These are phyloP conservation scores for Mucor lusitanicus DNA, from an alignment of 371 early-diverging fungal species.

Conservation along the genomic window DNA sequence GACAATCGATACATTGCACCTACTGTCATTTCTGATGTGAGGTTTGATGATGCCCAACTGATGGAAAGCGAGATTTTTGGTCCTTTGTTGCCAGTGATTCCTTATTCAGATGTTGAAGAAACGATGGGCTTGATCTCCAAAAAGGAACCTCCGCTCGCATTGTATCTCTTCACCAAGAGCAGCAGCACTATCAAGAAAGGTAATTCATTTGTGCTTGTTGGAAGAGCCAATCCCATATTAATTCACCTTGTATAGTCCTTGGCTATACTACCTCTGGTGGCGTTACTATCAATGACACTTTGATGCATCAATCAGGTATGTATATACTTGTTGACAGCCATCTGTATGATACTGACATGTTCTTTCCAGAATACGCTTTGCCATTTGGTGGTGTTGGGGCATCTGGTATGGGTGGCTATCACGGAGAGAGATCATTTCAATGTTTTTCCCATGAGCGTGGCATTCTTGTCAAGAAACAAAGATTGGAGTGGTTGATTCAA, in stretches of 20 bases:
- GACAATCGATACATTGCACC: slow-evolving; percentile 23
- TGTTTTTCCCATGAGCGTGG: slow-evolving; percentile 72
- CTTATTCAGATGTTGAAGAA: slow-evolving; percentile 11
- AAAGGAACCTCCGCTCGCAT: slow-evolving; percentile 18
- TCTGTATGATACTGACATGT: background rate
- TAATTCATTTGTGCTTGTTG: background rate
- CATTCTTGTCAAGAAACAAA: slow-evolving; percentile 48
- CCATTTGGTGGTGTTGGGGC: slow-evolving; percentile 91
- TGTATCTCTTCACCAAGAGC: slow-evolving; percentile 16
- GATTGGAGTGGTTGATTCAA: slow-evolving; percentile 31
- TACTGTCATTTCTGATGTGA: slow-evolving; percentile 20
- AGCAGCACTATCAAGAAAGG: slow-evolving; percentile 1
- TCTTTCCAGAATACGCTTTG: slow-evolving; percentile 41
- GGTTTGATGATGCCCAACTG: slow-evolving; percentile 17
- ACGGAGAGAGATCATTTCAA: slow-evolving; percentile 79
- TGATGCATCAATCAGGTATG: slow-evolving; percentile 52
- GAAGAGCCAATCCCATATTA: background rate
- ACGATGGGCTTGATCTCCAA: slow-evolving; percentile 33
- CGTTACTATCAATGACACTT: slow-evolving; percentile 78
- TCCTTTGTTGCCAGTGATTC: slow-evolving; percentile 8
- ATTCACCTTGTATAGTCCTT: slow-evolving; percentile 33
- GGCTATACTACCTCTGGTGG: slow-evolving; percentile 73
- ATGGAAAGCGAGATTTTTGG: slow-evolving; percentile 72
- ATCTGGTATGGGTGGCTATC: slow-evolving; percentile 87
- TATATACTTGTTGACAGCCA: background rate